phyloP scores from a whole-genome alignment of 371 early-diverging fungal genomes.

The Blakeslea trispora region DNA sequence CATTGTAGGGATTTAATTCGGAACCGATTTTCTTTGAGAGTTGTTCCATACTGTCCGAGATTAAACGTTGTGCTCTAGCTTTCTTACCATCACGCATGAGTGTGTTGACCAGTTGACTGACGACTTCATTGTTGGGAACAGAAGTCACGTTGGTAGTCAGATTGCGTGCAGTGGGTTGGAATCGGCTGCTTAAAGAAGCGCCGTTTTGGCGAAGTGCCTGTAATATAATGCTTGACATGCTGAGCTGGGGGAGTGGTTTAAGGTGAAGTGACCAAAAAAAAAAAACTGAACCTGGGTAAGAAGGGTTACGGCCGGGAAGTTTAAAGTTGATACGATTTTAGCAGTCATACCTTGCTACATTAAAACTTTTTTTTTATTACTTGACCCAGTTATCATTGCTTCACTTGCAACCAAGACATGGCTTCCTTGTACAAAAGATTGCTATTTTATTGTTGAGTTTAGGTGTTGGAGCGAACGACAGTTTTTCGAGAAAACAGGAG shows the following conservation, averaged over 20 bases:
- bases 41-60: slow-evolving; percentile 69
- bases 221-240: slow-evolving; percentile 31
- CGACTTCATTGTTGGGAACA: slow-evolving; percentile 63
- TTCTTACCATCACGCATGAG: slow-evolving; percentile 89
- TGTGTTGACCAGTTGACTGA: slow-evolving; percentile 81
- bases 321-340: too few relatives aligned
- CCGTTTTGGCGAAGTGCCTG: slow-evolving; percentile 29
- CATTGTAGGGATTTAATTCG: slow-evolving; percentile 56
- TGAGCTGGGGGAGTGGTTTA: slow-evolving; percentile 11
- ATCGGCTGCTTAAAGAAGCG: slow-evolving; percentile 17
- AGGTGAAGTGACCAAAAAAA: too few relatives aligned
- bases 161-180: slow-evolving; percentile 17
- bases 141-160: slow-evolving; percentile 30
- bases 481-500: too few relatives aligned
- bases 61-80: slow-evolving; percentile 69
- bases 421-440: too few relatives aligned
- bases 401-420: too few relatives aligned
- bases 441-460: too few relatives aligned
- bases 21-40: slow-evolving; percentile 66
- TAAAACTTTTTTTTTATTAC: too few relatives aligned
- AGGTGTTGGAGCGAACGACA: too few relatives aligned
- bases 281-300: too few relatives aligned
- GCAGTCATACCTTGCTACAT: too few relatives aligned
- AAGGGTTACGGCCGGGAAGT: too few relatives aligned
- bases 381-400: too few relatives aligned